A percentile compares a stretch with the other conserved stretches of the same genome.
phyloP scores from a whole-genome alignment of 305 asterid genomes.

The Withania somnifera region DNA sequence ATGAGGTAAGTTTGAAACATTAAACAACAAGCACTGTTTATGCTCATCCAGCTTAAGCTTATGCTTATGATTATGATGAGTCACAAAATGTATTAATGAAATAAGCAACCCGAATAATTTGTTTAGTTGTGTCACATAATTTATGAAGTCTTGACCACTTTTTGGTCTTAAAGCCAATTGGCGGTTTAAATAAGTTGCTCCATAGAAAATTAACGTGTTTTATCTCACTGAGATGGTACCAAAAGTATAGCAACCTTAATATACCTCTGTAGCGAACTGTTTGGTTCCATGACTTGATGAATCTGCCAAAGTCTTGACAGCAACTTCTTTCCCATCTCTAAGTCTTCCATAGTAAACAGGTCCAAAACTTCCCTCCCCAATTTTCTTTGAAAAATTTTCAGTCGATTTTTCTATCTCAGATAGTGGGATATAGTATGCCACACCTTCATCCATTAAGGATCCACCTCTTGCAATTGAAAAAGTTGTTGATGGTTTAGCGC shows the following conservation, averaged over 20 bases:
- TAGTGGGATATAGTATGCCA: slow-evolving; percentile 72
- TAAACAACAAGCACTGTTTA: background rate
- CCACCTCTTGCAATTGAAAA: slow-evolving; percentile 61
- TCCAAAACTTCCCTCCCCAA: slow-evolving; percentile 95
- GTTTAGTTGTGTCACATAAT: background rate
- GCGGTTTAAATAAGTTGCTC: background rate
- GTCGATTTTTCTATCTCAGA: slow-evolving; percentile 77
- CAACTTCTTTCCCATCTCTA: slow-evolving; percentile 85
- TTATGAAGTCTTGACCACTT: background rate
- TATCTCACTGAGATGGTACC: background rate
- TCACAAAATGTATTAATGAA: background rate
- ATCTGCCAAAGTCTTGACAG: slow-evolving; percentile 94
- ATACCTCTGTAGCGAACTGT: slow-evolving; percentile 91
- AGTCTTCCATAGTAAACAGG: slow-evolving; percentile 87
- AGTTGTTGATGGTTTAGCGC: slow-evolving; percentile 38
- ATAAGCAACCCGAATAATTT: background rate
- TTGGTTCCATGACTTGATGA: slow-evolving; percentile 85
- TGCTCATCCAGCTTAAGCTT: background rate
- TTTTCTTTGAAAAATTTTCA: slow-evolving; percentile 45
- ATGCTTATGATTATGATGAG: background rate
- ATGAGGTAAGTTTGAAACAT: background rate
- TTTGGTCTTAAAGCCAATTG: background rate
- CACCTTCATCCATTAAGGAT: slow-evolving; percentile 70
- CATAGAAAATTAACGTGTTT: background rate
- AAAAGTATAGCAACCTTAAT: background rate